phyloP scores from a whole-genome alignment of 345 rosid genomes.

The Populus tremula region DNA sequence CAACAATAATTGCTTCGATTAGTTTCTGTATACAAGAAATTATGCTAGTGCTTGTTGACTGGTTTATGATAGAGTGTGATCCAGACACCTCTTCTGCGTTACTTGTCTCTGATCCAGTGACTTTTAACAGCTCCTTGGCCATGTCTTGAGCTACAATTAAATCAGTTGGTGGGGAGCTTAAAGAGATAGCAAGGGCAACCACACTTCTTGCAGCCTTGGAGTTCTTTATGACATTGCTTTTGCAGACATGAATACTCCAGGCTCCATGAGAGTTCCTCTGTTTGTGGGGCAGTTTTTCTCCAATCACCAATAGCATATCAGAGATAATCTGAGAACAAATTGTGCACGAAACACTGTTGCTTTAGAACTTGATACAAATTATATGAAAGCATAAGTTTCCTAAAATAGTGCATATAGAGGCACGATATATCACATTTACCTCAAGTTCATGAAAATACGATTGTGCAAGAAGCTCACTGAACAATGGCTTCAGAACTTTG shows the following conservation, averaged over 20 bases:
- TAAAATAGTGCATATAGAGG: neutral
- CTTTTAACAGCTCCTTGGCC: conserved; percentile 46
- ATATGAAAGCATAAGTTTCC: conserved; percentile 7
- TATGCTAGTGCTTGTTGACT: conserved; percentile 44
- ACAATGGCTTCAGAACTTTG: conserved; percentile 54
- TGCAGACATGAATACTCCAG: conserved; percentile 60
- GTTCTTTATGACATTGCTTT: conserved; percentile 42
- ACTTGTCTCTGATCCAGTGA: conserved; percentile 34
- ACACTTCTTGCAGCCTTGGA: conserved; percentile 50
- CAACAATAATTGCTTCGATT: conserved; percentile 46
- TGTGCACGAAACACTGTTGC: neutral
- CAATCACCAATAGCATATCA: conserved; percentile 47
- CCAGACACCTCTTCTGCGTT: conserved; percentile 37
- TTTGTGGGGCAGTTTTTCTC: conserved; percentile 48
- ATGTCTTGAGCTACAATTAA: conserved; percentile 44
- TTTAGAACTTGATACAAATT: conserved; percentile 8
- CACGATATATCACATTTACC: conserved; percentile 36
- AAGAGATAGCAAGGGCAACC: conserved; percentile 45
- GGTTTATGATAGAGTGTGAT: conserved; percentile 48
- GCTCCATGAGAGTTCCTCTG: conserved; percentile 57
- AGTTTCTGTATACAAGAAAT: conserved; percentile 53
- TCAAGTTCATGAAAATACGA: conserved; percentile 50
- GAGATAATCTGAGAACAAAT: conserved; percentile 53
- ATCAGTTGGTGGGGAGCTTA: conserved; percentile 58
- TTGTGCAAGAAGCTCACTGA: conserved; percentile 45